Evolutionary conservation across 202 grass and related monocot species (phyloP), one percentile per base, ranked within the genome.

Genomic region (Setaria italica): DNA sequence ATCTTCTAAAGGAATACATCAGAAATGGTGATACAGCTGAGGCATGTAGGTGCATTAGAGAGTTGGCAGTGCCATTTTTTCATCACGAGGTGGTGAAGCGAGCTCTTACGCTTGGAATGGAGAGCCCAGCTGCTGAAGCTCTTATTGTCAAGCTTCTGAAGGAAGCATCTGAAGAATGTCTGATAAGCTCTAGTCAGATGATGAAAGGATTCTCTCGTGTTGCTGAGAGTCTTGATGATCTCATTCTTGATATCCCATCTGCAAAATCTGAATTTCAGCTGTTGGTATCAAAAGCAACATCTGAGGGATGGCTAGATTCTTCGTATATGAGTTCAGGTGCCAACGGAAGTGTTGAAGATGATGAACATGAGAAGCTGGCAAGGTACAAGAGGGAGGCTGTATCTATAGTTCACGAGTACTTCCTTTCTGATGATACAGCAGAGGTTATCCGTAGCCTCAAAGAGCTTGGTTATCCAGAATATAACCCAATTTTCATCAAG

Each of bases 71-170:
- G 42, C 85, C 97, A 33, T 99, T 99, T 93, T 99, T 96, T 76
- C 97, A 96, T 86, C 97, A 99, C 74, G 93, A 99, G 90, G 97
- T 99, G 10, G 93, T 99, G 67, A 99, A 99, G 86, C 76, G 97
- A 45, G 90, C 97, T 78, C 50, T 94, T 77, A 96, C 85, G 72
- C 87, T 99, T 82, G 92, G 87, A 82, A 99, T 99, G 97, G 97
- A 99, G 80, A 96, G 91, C 51, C 91, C 72, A 79, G 85, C 75
- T 78, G 87, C 90, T 79, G 91, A 96, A 88, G 78, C 77, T 68
- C 88, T 91, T 60, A 84, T 96, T 67, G 37, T 83, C 78, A 94
- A 92, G 74, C 97, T 99, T 89, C 84, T 99, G 51, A 96, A 94
- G 88, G 92, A 99, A 90, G 92, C 93, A 43, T 83, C 89, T 88